These are phyloP conservation scores for Podospora bellae-mahoneyi DNA, from an alignment of 495 filamentous ascomycete species.

Conservation along the genomic window DNA sequence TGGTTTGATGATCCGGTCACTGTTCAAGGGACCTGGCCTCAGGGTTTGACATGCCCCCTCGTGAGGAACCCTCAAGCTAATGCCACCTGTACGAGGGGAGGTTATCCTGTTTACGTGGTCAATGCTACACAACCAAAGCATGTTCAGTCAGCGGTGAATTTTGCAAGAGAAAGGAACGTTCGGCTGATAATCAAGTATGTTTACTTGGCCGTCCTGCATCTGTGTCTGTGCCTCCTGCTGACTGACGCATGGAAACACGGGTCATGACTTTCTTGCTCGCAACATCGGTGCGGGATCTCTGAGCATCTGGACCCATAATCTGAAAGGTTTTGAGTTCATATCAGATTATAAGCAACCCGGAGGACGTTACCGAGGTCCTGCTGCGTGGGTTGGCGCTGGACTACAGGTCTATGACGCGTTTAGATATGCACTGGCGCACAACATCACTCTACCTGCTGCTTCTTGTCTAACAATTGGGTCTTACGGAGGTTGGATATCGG, in stretches of 20 bases:
- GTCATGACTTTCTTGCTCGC: constrained; percentile 21
- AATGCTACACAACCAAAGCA: constrained; percentile 47
- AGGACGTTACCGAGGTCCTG: constrained; percentile 15
- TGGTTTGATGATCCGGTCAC: constrained; percentile 41
- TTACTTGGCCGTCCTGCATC: not conserved
- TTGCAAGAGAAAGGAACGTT: constrained; percentile 48
- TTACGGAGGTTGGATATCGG: constrained; percentile 42
- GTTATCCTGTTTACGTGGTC: constrained; percentile 49
- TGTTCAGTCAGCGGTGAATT: constrained; percentile 48
- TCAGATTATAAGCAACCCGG: constrained; percentile 7
- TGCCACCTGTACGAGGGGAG: constrained; percentile 15
- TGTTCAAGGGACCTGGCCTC: constrained; percentile 36
- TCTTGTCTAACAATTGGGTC: constrained; percentile 20
- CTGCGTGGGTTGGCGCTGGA: constrained; percentile 13
- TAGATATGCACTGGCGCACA: constrained; percentile 20
- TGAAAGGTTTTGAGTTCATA: constrained; percentile 10
- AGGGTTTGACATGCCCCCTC: constrained; percentile 37
- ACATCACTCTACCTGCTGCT: constrained; percentile 30
- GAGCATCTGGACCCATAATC: constrained; percentile 19
- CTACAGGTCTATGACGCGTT: constrained; percentile 16
- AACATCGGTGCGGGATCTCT: constrained; percentile 20
- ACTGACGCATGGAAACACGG: constrained; percentile 7
- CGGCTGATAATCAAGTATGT: constrained; percentile 11
- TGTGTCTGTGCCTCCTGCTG: no score
- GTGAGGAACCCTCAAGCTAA: constrained; percentile 17